Evolutionary conservation across 495 filamentous ascomycete genomes (phyloP).

Genomic region (Penicillium ucsense): DNA sequence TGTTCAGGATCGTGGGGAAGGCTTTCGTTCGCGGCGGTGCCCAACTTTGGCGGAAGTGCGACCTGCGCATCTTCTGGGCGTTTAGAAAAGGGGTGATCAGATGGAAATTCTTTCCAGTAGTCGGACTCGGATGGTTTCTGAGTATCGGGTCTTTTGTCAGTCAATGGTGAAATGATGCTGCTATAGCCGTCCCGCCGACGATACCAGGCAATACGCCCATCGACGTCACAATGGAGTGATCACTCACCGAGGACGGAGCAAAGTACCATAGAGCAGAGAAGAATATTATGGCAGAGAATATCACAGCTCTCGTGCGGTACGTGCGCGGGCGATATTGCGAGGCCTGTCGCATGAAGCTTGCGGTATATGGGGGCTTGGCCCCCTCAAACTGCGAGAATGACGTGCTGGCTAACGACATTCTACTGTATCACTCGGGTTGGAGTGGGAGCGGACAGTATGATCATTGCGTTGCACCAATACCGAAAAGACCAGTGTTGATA

Average conservation of each 20-base stretch:
- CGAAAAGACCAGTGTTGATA: background rate
- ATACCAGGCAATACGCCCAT: too few relatives aligned
- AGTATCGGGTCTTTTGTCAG: conserved; percentile 5
- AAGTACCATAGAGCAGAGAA: conserved; percentile 19
- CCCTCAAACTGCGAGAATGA: conserved; percentile 21
- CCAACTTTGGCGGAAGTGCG: conserved; percentile 10
- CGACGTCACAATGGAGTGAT: background rate
- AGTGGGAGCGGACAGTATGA: background rate
- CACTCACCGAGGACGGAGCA: conserved; percentile 14
- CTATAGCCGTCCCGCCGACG: too few relatives aligned
- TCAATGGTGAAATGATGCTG: background rate
- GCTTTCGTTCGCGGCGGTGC: conserved; percentile 16
- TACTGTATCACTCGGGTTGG: conserved; percentile 3
- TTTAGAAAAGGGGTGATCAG: conserved; percentile 22
- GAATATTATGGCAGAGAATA: conserved; percentile 14
- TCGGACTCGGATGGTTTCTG: conserved; percentile 18
- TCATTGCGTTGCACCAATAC: conserved; percentile 4
- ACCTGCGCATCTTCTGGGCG: conserved; percentile 29
- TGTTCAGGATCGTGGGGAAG: conserved; percentile 32
- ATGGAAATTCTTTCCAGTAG: conserved; percentile 31
- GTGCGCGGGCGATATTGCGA: conserved; percentile 24
- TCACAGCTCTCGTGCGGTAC: conserved; percentile 17
- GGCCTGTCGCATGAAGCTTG: conserved; percentile 19
- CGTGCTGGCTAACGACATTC: conserved; percentile 23
- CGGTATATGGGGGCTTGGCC: conserved; percentile 12